These are phyloP conservation scores for Puccinia novopanici DNA, from an alignment of 1,284 basidiomycete species.

Conservation along the genomic window DNA sequence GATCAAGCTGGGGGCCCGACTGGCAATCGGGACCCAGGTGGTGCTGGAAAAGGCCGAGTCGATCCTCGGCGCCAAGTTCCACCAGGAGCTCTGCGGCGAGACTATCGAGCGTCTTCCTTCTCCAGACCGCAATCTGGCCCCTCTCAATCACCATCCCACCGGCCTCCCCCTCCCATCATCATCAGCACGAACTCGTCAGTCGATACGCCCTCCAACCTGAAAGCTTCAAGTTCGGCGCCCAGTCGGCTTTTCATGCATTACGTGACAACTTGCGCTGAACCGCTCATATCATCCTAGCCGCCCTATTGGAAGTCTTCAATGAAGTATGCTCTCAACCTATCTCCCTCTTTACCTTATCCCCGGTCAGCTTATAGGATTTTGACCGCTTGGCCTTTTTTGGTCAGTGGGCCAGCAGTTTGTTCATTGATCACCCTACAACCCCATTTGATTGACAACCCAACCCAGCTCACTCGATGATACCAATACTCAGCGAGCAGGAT, in stretches of 20 bases:
- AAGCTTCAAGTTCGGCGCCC: slow-evolving; percentile 81
- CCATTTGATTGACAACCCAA: background rate
- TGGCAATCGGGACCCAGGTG: slow-evolving; percentile 96
- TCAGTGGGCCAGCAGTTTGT: slow-evolving; percentile 16
- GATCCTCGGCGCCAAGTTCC: slow-evolving; percentile 69
- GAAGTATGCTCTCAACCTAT: slow-evolving; percentile 71
- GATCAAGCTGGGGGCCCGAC: slow-evolving; percentile 85
- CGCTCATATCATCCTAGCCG: slow-evolving; percentile 94
- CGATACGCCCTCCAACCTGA: slow-evolving; percentile 86
- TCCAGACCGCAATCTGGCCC: background rate
- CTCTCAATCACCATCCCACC: too few relatives aligned
- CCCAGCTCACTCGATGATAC: background rate
- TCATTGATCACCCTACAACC: background rate
- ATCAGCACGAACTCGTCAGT: slow-evolving; percentile 67
- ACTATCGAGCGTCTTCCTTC: slow-evolving; percentile 19
- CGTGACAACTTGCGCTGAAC: slow-evolving; percentile 82
- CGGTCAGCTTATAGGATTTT: slow-evolving; percentile 45
- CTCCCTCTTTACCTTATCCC: too few relatives aligned
- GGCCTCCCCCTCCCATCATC: background rate
- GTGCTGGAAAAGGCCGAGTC: slow-evolving; percentile 92
- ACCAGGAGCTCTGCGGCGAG: background rate
- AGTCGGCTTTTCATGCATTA: slow-evolving; percentile 82
- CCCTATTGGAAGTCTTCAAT: slow-evolving; percentile 97
- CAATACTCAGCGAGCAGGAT: background rate
- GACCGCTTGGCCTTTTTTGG: slow-evolving; percentile 50